Conservation (phyloP, 140 eudicot species). For the Ambrosia hybrid region DNA sequence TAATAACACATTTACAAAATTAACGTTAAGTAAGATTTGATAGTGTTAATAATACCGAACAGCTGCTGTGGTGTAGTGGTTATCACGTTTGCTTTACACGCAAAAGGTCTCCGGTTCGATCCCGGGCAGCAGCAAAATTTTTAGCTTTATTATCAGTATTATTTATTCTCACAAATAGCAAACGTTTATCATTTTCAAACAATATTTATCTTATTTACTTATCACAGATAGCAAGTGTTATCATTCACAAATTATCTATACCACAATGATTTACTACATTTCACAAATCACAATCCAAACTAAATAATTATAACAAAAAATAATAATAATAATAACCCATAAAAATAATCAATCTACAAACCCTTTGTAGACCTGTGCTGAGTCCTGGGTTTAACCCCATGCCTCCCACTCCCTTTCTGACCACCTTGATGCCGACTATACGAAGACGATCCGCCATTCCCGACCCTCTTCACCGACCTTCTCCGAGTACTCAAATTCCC, state of each 20-base stretch:
- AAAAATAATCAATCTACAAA: slow-evolving; percentile 4
- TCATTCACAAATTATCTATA: background rate
- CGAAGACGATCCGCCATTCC: slow-evolving; percentile 41
- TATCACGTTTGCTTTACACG: slow-evolving; percentile 42
- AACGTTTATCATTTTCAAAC: too few relatives aligned
- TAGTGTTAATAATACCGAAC: too few relatives aligned
- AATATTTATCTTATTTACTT: too few relatives aligned
- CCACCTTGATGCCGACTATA: slow-evolving; percentile 26
- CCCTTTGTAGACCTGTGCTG: slow-evolving; percentile 27
- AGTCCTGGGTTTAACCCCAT: slow-evolving; percentile 25
- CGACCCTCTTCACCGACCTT: slow-evolving; percentile 47
- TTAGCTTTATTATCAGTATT: too few relatives aligned
- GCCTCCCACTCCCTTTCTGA: slow-evolving; percentile 30
- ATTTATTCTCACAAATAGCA: too few relatives aligned
- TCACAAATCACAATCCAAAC: too few relatives aligned
- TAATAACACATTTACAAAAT: too few relatives aligned
- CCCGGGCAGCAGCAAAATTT: slow-evolving; percentile 31
- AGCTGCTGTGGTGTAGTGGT: slow-evolving; percentile 44
- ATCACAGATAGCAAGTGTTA: too few relatives aligned
- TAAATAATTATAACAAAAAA: background rate
- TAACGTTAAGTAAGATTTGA: too few relatives aligned
- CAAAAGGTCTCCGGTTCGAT: slow-evolving; percentile 43
- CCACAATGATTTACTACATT: too few relatives aligned
- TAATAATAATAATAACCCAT: background rate
- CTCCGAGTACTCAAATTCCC: slow-evolving; percentile 41